phyloP scores from a whole-genome alignment of 208 protist species.

The Leishmania turanica region DNA sequence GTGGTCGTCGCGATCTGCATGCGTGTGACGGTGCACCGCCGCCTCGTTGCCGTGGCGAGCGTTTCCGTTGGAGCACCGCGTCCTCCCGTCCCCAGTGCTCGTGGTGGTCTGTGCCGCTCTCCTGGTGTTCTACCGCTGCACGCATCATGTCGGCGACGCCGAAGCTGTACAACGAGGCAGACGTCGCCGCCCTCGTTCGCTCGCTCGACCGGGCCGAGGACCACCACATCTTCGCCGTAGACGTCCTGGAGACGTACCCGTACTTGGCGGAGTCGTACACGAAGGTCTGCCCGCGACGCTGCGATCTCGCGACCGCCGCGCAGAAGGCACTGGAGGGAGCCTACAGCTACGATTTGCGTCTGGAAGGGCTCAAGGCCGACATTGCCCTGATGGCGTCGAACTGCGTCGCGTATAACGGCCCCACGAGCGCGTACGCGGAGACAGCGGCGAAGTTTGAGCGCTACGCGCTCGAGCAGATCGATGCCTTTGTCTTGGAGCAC shows the following conservation, averaged over 20 bases:
- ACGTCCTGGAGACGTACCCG: conserved; percentile 79
- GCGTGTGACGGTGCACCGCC: neutral
- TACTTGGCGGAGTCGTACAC: conserved; percentile 75
- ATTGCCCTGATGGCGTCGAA: conserved; percentile 86
- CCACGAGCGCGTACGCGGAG: conserved; percentile 45
- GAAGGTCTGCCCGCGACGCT: conserved; percentile 71
- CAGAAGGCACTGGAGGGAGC: conserved; percentile 55
- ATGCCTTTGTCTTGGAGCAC: conserved; percentile 57
- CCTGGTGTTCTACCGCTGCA: neutral
- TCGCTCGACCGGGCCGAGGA: conserved; percentile 75
- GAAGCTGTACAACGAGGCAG: conserved; percentile 58
- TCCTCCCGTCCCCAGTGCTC: neutral
- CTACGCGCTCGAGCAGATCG: conserved; percentile 67
- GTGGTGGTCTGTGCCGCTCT: neutral
- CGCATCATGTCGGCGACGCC: neutral
- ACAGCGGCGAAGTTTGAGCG: conserved; percentile 63
- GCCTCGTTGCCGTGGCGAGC: neutral
- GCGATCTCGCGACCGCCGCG: conserved; percentile 75
- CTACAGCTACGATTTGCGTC: conserved; percentile 64
- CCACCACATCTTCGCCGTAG: conserved; percentile 74
- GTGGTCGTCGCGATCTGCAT: neutral
- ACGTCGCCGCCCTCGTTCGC: conserved; percentile 68
- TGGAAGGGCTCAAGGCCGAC: conserved; percentile 61
- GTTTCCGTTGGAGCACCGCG: neutral
- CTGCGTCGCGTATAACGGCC: conserved; percentile 84